Evolutionary conservation across 208 protist genomes (phyloP).

Genomic region (Trypanosoma boissoni): DNA sequence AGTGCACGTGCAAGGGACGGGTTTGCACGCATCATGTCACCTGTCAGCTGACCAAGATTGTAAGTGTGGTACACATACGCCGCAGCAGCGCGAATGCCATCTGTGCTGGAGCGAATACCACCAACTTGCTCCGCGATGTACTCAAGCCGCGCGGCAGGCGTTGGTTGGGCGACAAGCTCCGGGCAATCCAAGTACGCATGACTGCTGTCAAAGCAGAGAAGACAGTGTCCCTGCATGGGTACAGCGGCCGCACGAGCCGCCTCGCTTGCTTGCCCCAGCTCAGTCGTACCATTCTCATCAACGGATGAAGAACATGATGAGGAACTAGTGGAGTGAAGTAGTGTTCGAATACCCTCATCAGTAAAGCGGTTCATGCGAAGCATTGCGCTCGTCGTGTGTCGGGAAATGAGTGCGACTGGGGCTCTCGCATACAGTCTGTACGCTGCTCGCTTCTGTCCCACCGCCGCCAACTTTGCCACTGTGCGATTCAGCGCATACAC

Average conservation of each 20-base stretch:
- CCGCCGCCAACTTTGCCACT: constrained; percentile 44
- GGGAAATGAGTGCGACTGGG: constrained; percentile 34
- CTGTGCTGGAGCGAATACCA: constrained; percentile 36
- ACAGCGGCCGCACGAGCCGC: constrained; percentile 54
- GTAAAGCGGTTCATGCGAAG: constrained; percentile 62
- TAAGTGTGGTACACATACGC: constrained; percentile 77
- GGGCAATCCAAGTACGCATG: constrained; percentile 74
- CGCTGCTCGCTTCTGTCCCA: constrained; percentile 44
- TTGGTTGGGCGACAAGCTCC: constrained; percentile 46
- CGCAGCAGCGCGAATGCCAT: constrained; percentile 63
- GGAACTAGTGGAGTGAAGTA: constrained; percentile 24
- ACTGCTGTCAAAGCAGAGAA: constrained; percentile 56
- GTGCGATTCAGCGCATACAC: constrained; percentile 77
- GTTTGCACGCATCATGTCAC: constrained; percentile 46
- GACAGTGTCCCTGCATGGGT: constrained; percentile 47
- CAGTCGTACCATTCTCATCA: background rate
- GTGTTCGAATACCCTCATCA: constrained; percentile 47
- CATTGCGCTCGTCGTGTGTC: constrained; percentile 48
- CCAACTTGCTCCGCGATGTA: constrained; percentile 53
- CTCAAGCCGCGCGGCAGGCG: constrained; percentile 35
- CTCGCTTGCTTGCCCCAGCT: constrained; percentile 15
- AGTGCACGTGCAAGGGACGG: constrained; percentile 37
- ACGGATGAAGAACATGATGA: constrained; percentile 1
- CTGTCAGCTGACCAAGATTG: constrained; percentile 52
- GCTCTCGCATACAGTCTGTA: constrained; percentile 71